Percentiles rank a stretch among this genome's conserved stretches.
These are phyloP conservation scores for Phallus indusiatus DNA, from an alignment of 768 basidiomycete genomes.

Conservation along the genomic window DNA sequence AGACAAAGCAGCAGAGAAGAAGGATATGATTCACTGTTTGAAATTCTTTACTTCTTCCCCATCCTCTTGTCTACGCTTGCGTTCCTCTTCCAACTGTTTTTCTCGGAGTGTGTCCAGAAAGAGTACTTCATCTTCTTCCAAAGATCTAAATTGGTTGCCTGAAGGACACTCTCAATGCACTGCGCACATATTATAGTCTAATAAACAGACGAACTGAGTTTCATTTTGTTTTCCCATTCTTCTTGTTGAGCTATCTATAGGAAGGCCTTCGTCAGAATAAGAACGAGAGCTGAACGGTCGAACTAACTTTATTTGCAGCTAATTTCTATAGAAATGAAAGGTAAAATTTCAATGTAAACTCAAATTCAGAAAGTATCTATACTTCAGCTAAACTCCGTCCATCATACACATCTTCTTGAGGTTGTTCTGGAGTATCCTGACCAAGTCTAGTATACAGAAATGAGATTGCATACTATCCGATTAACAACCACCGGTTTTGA, in stretches of 20 bases:
- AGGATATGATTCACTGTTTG: constrained; percentile 45
- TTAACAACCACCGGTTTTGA: neutral
- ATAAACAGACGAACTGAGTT: constrained; percentile 37
- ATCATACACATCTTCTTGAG: constrained; percentile 68
- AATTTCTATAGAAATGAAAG: constrained; percentile 51
- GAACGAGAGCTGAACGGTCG: neutral
- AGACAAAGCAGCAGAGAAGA: neutral
- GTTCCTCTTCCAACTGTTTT: constrained; percentile 67
- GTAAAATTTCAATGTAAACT: neutral
- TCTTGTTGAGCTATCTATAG: constrained; percentile 78
- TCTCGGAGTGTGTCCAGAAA: constrained; percentile 79
- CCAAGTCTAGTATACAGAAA: constrained; percentile 45
- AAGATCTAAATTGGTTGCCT: constrained; percentile 84
- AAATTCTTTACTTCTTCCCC: constrained; percentile 73
- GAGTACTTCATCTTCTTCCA: constrained; percentile 86
- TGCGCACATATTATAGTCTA: neutral
- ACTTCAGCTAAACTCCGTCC: constrained; percentile 86
- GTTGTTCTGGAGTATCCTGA: constrained; percentile 74
- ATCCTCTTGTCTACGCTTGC: constrained; percentile 61
- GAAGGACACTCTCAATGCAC: constrained; percentile 10
- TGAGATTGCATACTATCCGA: neutral
- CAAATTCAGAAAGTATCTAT: constrained; percentile 14
- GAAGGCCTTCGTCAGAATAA: constrained; percentile 6
- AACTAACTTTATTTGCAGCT: constrained; percentile 74
- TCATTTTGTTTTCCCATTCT: constrained; percentile 88